These are phyloP conservation scores for Cutaneotrichosporon sp. DNA, from an alignment of 1,284 basidiomycete species.

Conservation along the genomic window DNA sequence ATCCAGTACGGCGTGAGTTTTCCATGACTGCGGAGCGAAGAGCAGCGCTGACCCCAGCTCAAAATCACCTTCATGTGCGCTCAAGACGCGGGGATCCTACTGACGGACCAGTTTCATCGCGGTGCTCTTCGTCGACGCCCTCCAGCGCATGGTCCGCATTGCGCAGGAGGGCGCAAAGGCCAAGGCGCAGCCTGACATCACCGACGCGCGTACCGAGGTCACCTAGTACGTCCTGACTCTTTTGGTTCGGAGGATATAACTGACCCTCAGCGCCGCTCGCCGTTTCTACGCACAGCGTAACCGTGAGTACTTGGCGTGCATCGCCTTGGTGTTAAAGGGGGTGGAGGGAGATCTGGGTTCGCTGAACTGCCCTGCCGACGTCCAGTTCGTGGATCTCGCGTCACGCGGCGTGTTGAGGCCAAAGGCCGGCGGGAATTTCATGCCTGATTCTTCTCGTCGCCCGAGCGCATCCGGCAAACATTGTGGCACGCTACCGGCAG, in stretches of 20 bases:
- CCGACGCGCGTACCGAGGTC: conserved; percentile 75
- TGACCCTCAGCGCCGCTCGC: conserved; percentile 61
- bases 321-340: no score
- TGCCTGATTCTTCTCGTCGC: no score
- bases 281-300: conserved; percentile 79
- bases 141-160: conserved; percentile 89
- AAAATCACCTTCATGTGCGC: conserved; percentile 93
- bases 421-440: not conserved
- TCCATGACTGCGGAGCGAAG: no score
- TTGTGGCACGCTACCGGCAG: not conserved
- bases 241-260: not conserved
- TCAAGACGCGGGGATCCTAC: not conserved
- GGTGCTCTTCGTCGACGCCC: conserved; percentile 69
- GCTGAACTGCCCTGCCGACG: not conserved
- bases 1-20: conserved; percentile 56
- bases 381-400: not conserved
- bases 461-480: no score
- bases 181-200: conserved; percentile 61
- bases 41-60: conserved; percentile 51
- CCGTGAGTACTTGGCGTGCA: conserved; percentile 46
- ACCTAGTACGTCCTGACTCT: conserved; percentile 59
- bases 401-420: not conserved
- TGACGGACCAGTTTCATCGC: conserved; percentile 68
- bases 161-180: conserved; percentile 64
- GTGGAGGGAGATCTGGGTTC: conserved; percentile 1